Conservation (phyloP, 257 asterid genomes). For the Solanum verrucosum region DNA sequence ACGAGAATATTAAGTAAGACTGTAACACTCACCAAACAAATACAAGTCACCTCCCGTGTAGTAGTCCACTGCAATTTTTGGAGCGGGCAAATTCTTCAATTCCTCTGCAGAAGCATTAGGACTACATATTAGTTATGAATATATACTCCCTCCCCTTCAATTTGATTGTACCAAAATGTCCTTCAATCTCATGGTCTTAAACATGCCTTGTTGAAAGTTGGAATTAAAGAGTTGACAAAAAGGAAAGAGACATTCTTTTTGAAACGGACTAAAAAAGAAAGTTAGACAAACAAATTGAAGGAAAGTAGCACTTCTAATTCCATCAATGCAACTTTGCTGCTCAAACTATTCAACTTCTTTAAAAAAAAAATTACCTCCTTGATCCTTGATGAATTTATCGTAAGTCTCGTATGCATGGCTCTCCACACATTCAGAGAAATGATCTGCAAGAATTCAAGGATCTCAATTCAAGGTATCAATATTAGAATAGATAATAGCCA, state of each 20-base stretch:
- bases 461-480: not conserved
- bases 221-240: not conserved
- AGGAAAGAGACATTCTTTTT: not conserved
- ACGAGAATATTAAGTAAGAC: not conserved
- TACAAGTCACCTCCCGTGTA: conserved; percentile 85
- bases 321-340: not conserved
- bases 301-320: not conserved
- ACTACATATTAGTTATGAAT: not conserved
- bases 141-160: not conserved
- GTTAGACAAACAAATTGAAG: not conserved
- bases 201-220: not conserved
- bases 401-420: conserved; percentile 92
- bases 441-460: conserved; percentile 44
- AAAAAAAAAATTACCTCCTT: conserved; percentile 44
- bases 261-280: not conserved
- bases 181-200: not conserved
- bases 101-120: conserved; percentile 34
- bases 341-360: not conserved
- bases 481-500: not conserved
- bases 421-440: conserved; percentile 95
- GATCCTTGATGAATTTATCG: conserved; percentile 74
- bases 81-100: conserved; percentile 61
- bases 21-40: conserved; percentile 66
- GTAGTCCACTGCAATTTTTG: conserved; percentile 71
- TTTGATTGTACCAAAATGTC: not conserved